Percentiles rank a stretch among this genome's conserved stretches.
These are phyloP conservation scores for Talaromyces wortmannii DNA, from an alignment of 495 filamentous ascomycete species.

Conservation along the genomic window DNA sequence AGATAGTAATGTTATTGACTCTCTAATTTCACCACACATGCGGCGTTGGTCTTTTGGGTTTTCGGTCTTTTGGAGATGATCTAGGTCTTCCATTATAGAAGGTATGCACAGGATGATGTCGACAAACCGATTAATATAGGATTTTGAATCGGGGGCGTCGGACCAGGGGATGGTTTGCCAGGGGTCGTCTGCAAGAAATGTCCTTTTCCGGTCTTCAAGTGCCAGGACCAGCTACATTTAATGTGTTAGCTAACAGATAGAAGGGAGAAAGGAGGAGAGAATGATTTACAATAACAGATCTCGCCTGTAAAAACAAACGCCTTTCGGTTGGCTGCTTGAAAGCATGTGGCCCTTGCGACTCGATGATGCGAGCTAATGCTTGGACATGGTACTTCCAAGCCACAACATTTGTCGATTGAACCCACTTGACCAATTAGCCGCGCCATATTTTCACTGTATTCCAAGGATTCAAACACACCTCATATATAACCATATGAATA, in stretches of 20 bases:
- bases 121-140: neutral
- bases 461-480: neutral
- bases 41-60: neutral
- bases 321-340: neutral
- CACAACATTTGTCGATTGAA: neutral
- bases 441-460: too few species aligned
- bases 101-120: neutral
- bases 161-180: neutral
- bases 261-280: neutral
- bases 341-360: neutral
- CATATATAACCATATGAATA: neutral
- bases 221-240: neutral
- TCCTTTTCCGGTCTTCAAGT: neutral
- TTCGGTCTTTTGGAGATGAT: neutral
- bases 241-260: neutral
- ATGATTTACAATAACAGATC: neutral
- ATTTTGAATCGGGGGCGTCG: neutral
- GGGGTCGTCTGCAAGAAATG: neutral
- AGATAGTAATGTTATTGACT: neutral
- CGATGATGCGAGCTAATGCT: neutral
- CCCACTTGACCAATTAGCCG: neutral
- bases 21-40: neutral
- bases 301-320: neutral
- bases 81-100: neutral
- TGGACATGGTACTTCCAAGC: neutral